Conservation (phyloP, 768 basidiomycete species). For the Naganishia randhawae region DNA sequence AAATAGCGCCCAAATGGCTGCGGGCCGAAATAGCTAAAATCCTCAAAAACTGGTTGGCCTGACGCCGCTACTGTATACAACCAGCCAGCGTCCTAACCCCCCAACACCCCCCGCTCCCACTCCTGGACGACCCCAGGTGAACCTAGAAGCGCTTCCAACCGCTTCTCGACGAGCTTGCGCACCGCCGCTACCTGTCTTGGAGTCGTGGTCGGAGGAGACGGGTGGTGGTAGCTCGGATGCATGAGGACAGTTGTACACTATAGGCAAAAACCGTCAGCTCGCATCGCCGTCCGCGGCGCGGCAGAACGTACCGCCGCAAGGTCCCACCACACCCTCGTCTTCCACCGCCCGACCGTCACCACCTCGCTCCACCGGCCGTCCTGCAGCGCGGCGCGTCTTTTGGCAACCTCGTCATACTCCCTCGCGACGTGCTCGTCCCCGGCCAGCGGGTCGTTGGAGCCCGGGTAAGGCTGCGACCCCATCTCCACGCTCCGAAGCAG, state of each 20-base stretch:
- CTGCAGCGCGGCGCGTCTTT: too few relatives aligned
- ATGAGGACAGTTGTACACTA: constrained; percentile 4
- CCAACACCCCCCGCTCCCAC: constrained; percentile 32
- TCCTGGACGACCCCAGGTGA: constrained; percentile 31
- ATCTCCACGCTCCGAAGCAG: constrained; percentile 46
- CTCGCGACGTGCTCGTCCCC: neutral
- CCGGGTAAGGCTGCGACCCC: constrained; percentile 34
- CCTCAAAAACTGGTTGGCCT: too few relatives aligned
- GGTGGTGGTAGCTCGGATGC: neutral
- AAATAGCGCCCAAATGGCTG: too few relatives aligned
- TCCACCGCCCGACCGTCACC: constrained; percentile 18
- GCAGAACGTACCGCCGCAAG: constrained; percentile 36
- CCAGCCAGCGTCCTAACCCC: constrained; percentile 6
- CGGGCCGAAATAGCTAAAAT: too few relatives aligned
- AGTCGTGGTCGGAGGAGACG: too few relatives aligned
- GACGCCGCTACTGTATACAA: too few relatives aligned
- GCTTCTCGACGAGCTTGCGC: constrained; percentile 33
- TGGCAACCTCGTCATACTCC: neutral
- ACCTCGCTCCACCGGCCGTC: neutral
- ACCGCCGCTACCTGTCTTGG: constrained; percentile 32
- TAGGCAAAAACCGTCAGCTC: neutral
- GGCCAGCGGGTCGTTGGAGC: neutral
- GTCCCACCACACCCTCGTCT: constrained; percentile 47
- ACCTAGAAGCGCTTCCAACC: constrained; percentile 35
- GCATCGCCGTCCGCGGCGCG: neutral